A percentile compares a stretch with the other conserved stretches of the same genome.
Evolutionary conservation across 2,329 filamentous ascomycete genomes (phyloP).

Genomic region (Aspergillus japonicus): DNA sequence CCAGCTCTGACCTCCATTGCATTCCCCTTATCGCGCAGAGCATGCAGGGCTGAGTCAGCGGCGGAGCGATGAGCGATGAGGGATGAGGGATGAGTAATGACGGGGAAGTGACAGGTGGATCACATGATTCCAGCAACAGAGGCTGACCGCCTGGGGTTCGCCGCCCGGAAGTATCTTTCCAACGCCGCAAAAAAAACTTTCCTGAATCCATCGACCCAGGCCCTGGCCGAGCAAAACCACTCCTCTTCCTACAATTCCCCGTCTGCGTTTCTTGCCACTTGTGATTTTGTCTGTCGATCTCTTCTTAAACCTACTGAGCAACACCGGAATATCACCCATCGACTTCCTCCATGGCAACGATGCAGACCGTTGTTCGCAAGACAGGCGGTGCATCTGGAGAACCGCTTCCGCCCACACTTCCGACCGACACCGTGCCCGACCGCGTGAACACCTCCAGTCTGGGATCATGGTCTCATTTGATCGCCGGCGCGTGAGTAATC

Average conservation of each 20-base stretch:
- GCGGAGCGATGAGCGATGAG: no score
- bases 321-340: neutral
- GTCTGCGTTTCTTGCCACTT: neutral
- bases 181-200: conserved; percentile 6
- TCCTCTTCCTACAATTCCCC: neutral
- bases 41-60: no score
- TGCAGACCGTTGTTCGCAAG: conserved; percentile 11
- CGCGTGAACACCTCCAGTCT: conserved; percentile 7
- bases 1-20: no score
- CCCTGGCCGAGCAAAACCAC: neutral
- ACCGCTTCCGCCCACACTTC: conserved; percentile 11
- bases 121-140: neutral
- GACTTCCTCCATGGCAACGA: neutral
- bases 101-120: conserved; percentile 1
- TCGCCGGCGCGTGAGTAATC: conserved; percentile 36
- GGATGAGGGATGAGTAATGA: no score
- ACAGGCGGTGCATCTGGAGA: conserved; percentile 7
- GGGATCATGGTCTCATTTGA: conserved; percentile 31
- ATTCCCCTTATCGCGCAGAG: no score
- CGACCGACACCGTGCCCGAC: conserved; percentile 5
- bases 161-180: conserved; percentile 7
- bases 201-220: neutral
- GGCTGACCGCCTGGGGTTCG: conserved; percentile 7
- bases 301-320: neutral
- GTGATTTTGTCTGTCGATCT: neutral